Percentiles rank a stretch among this genome's conserved stretches.
These are phyloP conservation scores for Borovskyia barvae DNA, from an alignment of 208 protist genomes.

Conservation along the genomic window DNA sequence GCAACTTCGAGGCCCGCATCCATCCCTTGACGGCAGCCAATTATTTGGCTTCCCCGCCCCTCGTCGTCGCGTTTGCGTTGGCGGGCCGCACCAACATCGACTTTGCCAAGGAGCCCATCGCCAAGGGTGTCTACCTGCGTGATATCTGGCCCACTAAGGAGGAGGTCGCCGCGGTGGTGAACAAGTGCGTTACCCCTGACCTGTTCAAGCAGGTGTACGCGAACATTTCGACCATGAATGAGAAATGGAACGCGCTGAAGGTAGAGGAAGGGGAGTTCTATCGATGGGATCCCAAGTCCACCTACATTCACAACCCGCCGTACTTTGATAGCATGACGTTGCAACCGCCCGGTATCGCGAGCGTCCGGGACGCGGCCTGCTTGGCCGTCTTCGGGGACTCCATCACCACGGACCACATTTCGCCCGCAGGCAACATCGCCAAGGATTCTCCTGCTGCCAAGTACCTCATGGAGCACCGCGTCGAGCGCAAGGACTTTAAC, in stretches of 20 bases:
- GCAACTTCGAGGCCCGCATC: slow-evolving; percentile 97
- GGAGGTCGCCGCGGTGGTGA: slow-evolving; percentile 76
- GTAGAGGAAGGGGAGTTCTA: slow-evolving; percentile 90
- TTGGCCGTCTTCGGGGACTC: slow-evolving; percentile 94
- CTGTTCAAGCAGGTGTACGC: slow-evolving; percentile 93
- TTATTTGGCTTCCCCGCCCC: slow-evolving; percentile 95
- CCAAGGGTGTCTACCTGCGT: slow-evolving; percentile 93
- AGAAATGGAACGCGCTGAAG: slow-evolving; percentile 90
- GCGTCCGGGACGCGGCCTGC: slow-evolving; percentile 78
- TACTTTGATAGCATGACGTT: slow-evolving; percentile 92
- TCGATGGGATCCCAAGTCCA: slow-evolving; percentile 93
- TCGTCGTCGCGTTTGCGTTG: slow-evolving; percentile 96
- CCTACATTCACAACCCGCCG: slow-evolving; percentile 96
- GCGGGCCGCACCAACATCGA: slow-evolving; percentile 94
- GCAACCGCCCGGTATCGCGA: slow-evolving; percentile 37
- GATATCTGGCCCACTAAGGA: slow-evolving; percentile 96
- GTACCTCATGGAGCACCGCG: slow-evolving; percentile 73
- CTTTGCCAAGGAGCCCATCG: slow-evolving; percentile 89
- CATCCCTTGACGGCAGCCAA: slow-evolving; percentile 93
- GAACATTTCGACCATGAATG: slow-evolving; percentile 88
- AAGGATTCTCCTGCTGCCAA: slow-evolving; percentile 92
- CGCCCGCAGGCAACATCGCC: slow-evolving; percentile 94
- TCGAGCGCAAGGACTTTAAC: slow-evolving; percentile 95
- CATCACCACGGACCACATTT: slow-evolving; percentile 98
- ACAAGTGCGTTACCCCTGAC: slow-evolving; percentile 79